Percentiles rank a stretch among this genome's conserved stretches.
These are phyloP conservation scores for Sugiyamaella mastotermitis DNA, from an alignment of 805 yeast genomes.

Conservation along the genomic window DNA sequence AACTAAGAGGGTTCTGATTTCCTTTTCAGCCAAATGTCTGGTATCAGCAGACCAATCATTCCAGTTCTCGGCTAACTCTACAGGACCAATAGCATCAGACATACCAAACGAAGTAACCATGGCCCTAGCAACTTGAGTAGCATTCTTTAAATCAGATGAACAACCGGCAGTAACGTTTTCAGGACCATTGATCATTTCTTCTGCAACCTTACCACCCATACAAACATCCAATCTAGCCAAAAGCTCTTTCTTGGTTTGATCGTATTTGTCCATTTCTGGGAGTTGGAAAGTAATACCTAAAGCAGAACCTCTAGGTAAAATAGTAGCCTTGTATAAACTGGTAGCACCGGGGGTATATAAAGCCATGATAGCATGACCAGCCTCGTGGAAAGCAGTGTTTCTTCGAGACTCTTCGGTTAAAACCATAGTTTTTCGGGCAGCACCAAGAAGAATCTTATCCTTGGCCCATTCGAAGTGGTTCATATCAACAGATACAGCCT, in stretches of 20 bases:
- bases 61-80: slow-evolving; percentile 85
- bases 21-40: slow-evolving; percentile 87
- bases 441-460: slow-evolving; percentile 96
- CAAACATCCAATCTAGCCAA: slow-evolving; percentile 90
- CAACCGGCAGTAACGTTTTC: slow-evolving; percentile 95
- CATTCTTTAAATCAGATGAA: slow-evolving; percentile 81
- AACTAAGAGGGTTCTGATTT: slow-evolving; percentile 69
- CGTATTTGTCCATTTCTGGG: slow-evolving; percentile 97
- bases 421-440: slow-evolving; percentile 96
- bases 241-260: slow-evolving; percentile 83
- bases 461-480: slow-evolving; percentile 97
- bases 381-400: slow-evolving; percentile 97
- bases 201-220: slow-evolving; percentile 99
- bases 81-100: slow-evolving; percentile 92
- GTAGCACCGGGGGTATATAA: slow-evolving; percentile 92
- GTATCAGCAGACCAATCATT: slow-evolving; percentile 88
- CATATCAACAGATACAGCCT: slow-evolving; percentile 88
- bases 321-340: slow-evolving; percentile 93
- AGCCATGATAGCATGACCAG: slow-evolving; percentile 99
- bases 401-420: slow-evolving; percentile 90
- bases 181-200: slow-evolving; percentile 83
- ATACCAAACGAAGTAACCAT: slow-evolving; percentile 97
- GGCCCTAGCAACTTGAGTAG: slow-evolving; percentile 89
- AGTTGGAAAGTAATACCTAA: slow-evolving; percentile 94
- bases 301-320: slow-evolving; percentile 94